Evolutionary conservation across 768 basidiomycete species (phyloP), one percentile per base, ranked within the genome.

Genomic region (Leccinum olivaceopallidum): DNA sequence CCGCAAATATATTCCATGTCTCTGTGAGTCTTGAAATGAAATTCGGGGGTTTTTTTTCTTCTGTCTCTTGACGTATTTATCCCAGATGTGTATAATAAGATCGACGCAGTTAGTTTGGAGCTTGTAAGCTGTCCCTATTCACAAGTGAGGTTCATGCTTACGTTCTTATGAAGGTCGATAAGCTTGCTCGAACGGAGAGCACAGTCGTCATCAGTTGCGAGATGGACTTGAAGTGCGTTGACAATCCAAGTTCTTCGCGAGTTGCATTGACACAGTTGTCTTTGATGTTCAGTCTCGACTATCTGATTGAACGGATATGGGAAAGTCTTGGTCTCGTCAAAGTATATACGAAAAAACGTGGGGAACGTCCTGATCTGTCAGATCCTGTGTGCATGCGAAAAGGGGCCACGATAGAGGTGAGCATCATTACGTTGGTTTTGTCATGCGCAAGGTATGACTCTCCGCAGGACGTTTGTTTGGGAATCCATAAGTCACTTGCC

Each of bases 131-230:
- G 12, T 6, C 32, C 12, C 47, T 42, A 37, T 51, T 44, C 7
- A 9, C 24, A 26, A 55, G 39, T 48, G 9, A 14, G 24, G 39
- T 20, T 28, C 36, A 44, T 8, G 20, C 22, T 65, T 24, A 69
- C 18, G 12, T 55, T 47, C 32, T 30, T n/a, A n/a, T 24, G 44
- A 58, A 74, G 73, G 81, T 95, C 61, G 87, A 96, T 73, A 90
- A 90, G 61, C 76, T 95, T 32, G 92, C 94, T 36, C 83, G 89
- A 49, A 83, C 90, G 65, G 88, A 90, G 13, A 82, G 90, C 69
- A 88, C 92, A 0, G 84, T 96, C n/a, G 95, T 98, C 42, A 98
- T 98, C 71, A 94, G 92, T 67, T 98, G 95, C 74, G 95, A 98
- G 76, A 83, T 97, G 83, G 88, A 87, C 70, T 79, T 99, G 53